These are phyloP conservation scores for Zymoseptoria passerinii DNA, from an alignment of 2,329 filamentous ascomycete species.

Conservation along the genomic window DNA sequence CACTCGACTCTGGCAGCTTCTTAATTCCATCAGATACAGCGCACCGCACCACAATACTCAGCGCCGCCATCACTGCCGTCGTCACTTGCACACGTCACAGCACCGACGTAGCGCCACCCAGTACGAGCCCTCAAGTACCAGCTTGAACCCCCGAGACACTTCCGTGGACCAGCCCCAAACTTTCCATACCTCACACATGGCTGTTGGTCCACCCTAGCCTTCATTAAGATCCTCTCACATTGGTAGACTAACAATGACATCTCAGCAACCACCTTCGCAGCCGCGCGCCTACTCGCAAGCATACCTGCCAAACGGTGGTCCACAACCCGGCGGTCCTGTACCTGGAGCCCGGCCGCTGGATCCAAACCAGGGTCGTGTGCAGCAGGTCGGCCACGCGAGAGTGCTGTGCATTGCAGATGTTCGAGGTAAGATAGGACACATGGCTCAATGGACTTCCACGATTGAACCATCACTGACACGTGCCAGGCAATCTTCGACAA, in stretches of 20 bases:
- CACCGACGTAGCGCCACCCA: background rate
- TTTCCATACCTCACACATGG: constrained; percentile 3
- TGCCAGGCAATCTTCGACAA: constrained; percentile 80
- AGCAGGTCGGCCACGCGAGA: constrained; percentile 41
- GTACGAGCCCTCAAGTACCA: background rate
- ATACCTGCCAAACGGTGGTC: constrained; percentile 41
- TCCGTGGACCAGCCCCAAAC: background rate
- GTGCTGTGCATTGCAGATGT: constrained; percentile 47
- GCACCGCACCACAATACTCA: background rate
- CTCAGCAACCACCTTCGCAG: constrained; percentile 41
- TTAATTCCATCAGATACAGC: background rate
- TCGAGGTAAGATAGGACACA: constrained; percentile 34
- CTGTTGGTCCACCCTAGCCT: constrained; percentile 4
- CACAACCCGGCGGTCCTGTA: constrained; percentile 28
- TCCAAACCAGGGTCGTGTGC: constrained; percentile 46
- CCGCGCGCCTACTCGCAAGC: constrained; percentile 43
- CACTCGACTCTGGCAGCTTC: background rate
- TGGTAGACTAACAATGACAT: constrained; percentile 3
- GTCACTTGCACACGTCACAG: background rate
- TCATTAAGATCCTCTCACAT: background rate
- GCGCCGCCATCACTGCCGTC: background rate
- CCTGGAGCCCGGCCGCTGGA: constrained; percentile 40
- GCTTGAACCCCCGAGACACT: background rate
- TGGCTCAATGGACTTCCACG: background rate
- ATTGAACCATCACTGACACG: background rate